Base-by-base conservation (phyloP, 495 filamentous ascomycete species). In the Penicillium odoratum region DNA sequence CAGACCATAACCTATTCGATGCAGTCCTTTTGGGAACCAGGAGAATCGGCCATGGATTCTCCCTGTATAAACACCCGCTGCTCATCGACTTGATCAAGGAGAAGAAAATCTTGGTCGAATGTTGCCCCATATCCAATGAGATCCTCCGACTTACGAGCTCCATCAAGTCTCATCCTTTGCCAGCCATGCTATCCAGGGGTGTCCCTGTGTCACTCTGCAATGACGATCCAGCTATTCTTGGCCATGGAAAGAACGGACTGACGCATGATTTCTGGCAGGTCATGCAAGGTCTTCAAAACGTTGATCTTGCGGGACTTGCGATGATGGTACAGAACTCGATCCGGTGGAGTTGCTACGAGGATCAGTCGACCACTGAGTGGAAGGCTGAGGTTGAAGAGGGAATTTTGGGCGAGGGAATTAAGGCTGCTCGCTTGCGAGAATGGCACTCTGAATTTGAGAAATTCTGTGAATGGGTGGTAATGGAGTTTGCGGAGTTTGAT, bases 201-300 rank as follows among this genome's bases (percentile, higher is more conserved):
- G 91, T 74, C 9, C 54, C 75, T 21, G 75, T 80, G 28, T 74
- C 87, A 3, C 78, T 98, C 1, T 87, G 85, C 74, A 96, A 95
- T 64, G 92, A 97, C 67, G 91, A 95, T 57, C 91, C 90, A 9
- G 89, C 86, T 0, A 85, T 95, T 45, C 78, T 92, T 3, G 91
- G 91, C 5, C 89, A 93, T 58, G 87, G 87, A 54, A 80, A 74
- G 15, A 88, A 85, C 34, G 89, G 88, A 25, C 83, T 92, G 76
- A 92, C 88, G 4, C 86, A 94, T 69, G 91, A 96, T 66, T 95
- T 93, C 72, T 97, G 92, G 92, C 90, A 93, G 70, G 89, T 89
- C 6, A 73, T 98, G 40, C 91, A 94, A 64, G 89, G 87, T 2
- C 89, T 91, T 75, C 84, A 95, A 53, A 93, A 91, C 60, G 81